A percentile compares a stretch with the other conserved stretches of the same genome.
Conservation (phyloP, 768 basidiomycete genomes). For the Psilocybe cyanescens region DNA sequence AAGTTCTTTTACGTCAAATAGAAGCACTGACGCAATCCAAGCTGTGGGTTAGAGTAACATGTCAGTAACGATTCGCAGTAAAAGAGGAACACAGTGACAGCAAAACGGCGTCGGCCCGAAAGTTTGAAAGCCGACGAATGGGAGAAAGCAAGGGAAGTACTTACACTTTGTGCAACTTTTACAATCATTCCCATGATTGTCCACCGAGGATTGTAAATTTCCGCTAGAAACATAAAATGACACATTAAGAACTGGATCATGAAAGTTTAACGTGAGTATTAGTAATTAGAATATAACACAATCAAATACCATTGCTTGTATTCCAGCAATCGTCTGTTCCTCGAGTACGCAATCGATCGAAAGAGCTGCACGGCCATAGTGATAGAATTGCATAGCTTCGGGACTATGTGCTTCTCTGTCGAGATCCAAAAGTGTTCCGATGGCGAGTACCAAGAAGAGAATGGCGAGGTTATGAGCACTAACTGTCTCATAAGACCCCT, state of each 20-base stretch:
- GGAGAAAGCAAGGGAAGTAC: constrained; percentile 25
- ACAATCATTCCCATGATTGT: constrained; percentile 72
- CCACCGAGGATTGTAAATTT: constrained; percentile 66
- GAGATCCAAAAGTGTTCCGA: constrained; percentile 66
- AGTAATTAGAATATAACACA: neutral
- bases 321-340: constrained; percentile 62
- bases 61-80: constrained; percentile 17
- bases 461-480: constrained; percentile 61
- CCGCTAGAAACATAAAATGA: constrained; percentile 54
- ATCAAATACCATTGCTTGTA: constrained; percentile 63
- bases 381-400: constrained; percentile 63
- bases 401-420: constrained; percentile 53
- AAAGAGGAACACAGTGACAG: constrained; percentile 5
- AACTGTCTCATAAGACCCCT: constrained; percentile 39
- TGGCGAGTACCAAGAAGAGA: constrained; percentile 64
- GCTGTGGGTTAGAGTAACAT: constrained; percentile 37
- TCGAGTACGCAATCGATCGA: constrained; percentile 68
- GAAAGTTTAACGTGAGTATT: neutral
- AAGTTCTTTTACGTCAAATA: neutral
- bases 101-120: constrained; percentile 1
- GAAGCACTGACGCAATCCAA: constrained; percentile 65
- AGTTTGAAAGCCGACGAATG: neutral
- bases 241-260: constrained; percentile 56
- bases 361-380: constrained; percentile 61
- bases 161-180: constrained; percentile 71